A percentile compares a stretch with the other conserved stretches of the same genome.
Conservation (phyloP, 495 filamentous ascomycete species). For the Tuber umbilicatum region DNA sequence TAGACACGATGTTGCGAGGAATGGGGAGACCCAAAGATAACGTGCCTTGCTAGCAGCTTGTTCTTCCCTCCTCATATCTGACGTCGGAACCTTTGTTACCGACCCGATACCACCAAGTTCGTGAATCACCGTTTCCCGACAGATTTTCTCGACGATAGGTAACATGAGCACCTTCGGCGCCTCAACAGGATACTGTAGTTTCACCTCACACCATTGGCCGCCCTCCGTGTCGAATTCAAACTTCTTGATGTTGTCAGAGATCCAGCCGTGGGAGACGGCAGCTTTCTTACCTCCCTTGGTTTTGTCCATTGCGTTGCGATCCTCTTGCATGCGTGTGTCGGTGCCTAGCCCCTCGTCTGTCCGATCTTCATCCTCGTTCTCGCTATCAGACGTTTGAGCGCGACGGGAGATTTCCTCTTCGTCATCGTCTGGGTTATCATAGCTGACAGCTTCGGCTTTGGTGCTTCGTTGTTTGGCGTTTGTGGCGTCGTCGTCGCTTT, state of each 20-base stretch:
- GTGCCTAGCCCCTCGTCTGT: conserved; percentile 55
- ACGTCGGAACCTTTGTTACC: conserved; percentile 62
- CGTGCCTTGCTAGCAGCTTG: conserved; percentile 37
- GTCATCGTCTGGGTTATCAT: conserved; percentile 85
- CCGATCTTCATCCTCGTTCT: conserved; percentile 48
- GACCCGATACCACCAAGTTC: conserved; percentile 66
- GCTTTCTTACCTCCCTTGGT: conserved; percentile 44
- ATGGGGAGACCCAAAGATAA: conserved; percentile 2
- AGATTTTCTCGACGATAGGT: conserved; percentile 73
- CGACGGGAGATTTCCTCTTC: conserved; percentile 62
- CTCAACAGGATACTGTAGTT: conserved; percentile 70
- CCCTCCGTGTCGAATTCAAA: conserved; percentile 73
- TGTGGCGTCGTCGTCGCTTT: conserved; percentile 68
- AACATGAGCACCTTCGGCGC: conserved; percentile 91
- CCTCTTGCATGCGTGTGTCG: conserved; percentile 35
- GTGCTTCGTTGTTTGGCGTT: conserved; percentile 67
- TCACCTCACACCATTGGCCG: conserved; percentile 70
- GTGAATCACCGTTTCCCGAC: conserved; percentile 73
- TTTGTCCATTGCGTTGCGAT: conserved; percentile 47
- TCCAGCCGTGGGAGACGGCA: conserved; percentile 9
- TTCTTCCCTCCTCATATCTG: conserved; percentile 47
- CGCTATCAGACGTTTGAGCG: conserved; percentile 49
- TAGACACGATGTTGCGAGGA: neutral
- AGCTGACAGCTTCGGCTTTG: conserved; percentile 70
- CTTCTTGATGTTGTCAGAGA: conserved; percentile 52